A percentile compares a stretch with the other conserved stretches of the same genome.
Conservation (phyloP, 768 basidiomycete species). For the Mrakia frigida region DNA sequence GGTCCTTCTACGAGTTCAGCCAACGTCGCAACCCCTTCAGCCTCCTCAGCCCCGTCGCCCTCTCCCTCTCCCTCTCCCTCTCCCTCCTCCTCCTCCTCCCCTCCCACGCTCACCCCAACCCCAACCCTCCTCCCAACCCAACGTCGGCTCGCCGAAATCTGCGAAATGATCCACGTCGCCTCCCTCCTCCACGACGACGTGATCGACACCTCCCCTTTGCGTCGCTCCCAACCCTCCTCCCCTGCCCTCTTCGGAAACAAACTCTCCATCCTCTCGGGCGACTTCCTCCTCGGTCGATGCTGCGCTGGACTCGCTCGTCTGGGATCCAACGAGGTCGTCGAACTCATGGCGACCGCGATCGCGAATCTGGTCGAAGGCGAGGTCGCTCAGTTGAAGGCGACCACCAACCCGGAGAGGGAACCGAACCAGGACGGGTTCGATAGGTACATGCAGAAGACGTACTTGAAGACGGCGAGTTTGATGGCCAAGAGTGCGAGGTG, state of each 20-base stretch:
- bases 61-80: conserved; percentile 38
- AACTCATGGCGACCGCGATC: conserved; percentile 84
- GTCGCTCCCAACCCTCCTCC: conserved; percentile 64
- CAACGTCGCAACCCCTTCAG: too few relatives aligned
- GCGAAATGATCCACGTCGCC: conserved; percentile 97
- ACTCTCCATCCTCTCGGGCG: conserved; percentile 85
- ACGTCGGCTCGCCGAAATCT: conserved; percentile 84
- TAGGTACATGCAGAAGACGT: conserved; percentile 82
- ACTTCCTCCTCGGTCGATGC: conserved; percentile 89
- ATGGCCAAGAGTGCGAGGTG: conserved; percentile 83
- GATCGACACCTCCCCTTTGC: conserved; percentile 64
- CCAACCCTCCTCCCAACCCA: conserved; percentile 72
- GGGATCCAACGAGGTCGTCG: conserved; percentile 83
- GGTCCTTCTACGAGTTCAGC: too few relatives aligned
- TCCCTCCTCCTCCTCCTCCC: conserved; percentile 43
- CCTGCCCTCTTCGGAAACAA: conserved; percentile 84
- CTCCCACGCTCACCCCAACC: conserved; percentile 44
- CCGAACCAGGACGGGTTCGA: conserved; percentile 47
- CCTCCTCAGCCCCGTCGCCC: conserved; percentile 19
- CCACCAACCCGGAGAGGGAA: conserved; percentile 21
- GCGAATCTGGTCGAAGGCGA: conserved; percentile 96
- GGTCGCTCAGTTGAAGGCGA: conserved; percentile 64
- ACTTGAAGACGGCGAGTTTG: conserved; percentile 83
- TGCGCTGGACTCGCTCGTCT: conserved; percentile 79
- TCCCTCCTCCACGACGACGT: conserved; percentile 90